Evolutionary conservation across 495 filamentous ascomycete species (phyloP).

Genomic region (Daldinia childiae): DNA sequence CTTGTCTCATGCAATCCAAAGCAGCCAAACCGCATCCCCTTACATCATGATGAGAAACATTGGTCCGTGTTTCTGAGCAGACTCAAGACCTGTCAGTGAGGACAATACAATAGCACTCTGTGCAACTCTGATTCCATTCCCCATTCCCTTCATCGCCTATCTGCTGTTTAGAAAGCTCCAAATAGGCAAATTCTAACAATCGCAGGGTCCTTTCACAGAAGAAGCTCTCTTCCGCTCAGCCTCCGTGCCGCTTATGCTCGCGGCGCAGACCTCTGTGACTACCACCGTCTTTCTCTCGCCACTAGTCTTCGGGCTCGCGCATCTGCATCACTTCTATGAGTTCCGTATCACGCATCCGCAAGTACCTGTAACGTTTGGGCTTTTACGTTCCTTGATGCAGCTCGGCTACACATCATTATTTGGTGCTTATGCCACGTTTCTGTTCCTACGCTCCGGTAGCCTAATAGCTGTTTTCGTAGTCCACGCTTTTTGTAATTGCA

Average conservation of each 20-base stretch:
- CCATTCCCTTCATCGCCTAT: neutral
- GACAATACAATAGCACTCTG: constrained; percentile 76
- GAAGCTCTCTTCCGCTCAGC: constrained; percentile 91
- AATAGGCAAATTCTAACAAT: constrained; percentile 9
- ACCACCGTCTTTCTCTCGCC: constrained; percentile 81
- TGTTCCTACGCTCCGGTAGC: constrained; percentile 89
- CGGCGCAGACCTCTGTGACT: constrained; percentile 68
- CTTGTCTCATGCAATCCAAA: constrained; percentile 4
- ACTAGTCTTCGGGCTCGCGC: constrained; percentile 92
- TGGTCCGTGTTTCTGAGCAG: constrained; percentile 99
- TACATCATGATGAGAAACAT: constrained; percentile 68
- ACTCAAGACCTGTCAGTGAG: constrained; percentile 94
- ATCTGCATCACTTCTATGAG: constrained; percentile 96
- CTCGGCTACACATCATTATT: constrained; percentile 94
- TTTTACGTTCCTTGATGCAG: constrained; percentile 77
- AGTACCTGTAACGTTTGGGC: constrained; percentile 66
- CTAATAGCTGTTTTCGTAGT: constrained; percentile 74
- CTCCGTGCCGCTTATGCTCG: constrained; percentile 80
- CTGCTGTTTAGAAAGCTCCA: neutral
- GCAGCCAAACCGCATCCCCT: neutral
- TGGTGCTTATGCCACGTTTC: constrained; percentile 89
- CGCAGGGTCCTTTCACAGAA: constrained; percentile 86
- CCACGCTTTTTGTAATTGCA: constrained; percentile 92
- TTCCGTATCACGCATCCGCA: constrained; percentile 83
- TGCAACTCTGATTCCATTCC: constrained; percentile 78